Conservation (phyloP, 208 protist species). For the Trypanosoma vivax region DNA sequence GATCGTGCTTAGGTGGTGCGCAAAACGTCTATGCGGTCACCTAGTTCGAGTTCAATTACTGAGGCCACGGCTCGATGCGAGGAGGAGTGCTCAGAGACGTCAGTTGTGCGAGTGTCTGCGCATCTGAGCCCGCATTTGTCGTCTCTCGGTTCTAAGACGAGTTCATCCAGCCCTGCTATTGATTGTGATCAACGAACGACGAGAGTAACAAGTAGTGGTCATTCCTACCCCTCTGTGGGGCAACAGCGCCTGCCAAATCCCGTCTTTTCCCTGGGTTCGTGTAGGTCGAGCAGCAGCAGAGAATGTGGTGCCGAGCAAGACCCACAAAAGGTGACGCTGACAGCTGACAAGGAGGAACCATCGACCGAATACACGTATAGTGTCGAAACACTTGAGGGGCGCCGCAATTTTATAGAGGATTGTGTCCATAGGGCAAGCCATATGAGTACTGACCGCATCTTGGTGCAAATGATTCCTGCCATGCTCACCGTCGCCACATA, state of each 20-base stretch:
- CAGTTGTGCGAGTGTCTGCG: too few relatives aligned
- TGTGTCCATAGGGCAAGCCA: conserved; percentile 28
- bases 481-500: conserved; percentile 52
- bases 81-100: too few relatives aligned
- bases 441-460: conserved; percentile 49
- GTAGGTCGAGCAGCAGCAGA: conserved; percentile 29
- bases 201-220: neutral
- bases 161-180: too few relatives aligned
- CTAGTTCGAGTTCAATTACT: too few relatives aligned
- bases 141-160: neutral
- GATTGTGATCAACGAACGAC: conserved; percentile 1
- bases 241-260: conserved; percentile 48
- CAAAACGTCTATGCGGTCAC: too few relatives aligned
- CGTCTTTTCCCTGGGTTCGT: conserved; percentile 56
- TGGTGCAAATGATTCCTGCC: conserved; percentile 54
- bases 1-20: too few relatives aligned
- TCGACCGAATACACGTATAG: conserved; percentile 14
- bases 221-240: conserved; percentile 15
- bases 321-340: conserved; percentile 32
- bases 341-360: conserved; percentile 30
- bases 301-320: neutral
- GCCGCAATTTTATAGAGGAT: conserved; percentile 45
- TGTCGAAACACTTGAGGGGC: conserved; percentile 30
- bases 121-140: neutral
- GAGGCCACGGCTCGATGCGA: too few relatives aligned